phyloP scores from a whole-genome alignment of 257 asterid genomes.

The Rauvolfia tetraphylla region DNA sequence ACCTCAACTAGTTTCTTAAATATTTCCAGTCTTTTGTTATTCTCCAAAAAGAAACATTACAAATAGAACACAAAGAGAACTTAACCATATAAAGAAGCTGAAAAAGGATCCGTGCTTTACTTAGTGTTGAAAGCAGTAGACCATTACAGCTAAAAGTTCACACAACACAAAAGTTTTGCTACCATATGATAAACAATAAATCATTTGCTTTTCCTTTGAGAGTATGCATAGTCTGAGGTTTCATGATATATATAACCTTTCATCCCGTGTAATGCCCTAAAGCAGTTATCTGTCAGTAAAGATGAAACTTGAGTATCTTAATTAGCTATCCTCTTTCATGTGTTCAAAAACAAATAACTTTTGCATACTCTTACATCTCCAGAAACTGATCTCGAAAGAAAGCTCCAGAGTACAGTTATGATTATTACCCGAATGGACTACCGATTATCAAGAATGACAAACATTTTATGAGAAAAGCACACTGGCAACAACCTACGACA shows the following conservation, averaged over 20 bases:
- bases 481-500: background rate
- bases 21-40: background rate
- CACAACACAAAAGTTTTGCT: background rate
- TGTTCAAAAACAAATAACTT: background rate
- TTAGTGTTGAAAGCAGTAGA: background rate
- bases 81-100: no score
- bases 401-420: background rate
- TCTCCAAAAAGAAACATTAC: background rate
- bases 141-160: no score
- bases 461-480: background rate
- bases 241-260: background rate
- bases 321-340: background rate
- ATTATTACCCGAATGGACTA: background rate
- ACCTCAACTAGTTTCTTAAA: background rate
- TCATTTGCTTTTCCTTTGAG: background rate
- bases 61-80: background rate
- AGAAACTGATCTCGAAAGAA: background rate
- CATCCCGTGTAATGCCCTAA: background rate
- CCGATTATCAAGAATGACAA: background rate
- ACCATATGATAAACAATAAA: background rate
- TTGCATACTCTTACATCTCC: background rate
- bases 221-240: background rate
- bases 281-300: background rate
- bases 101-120: background rate
- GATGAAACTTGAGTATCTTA: background rate